Base-by-base conservation (phyloP, 139 green algal species). In the Marvania coccoides region DNA sequence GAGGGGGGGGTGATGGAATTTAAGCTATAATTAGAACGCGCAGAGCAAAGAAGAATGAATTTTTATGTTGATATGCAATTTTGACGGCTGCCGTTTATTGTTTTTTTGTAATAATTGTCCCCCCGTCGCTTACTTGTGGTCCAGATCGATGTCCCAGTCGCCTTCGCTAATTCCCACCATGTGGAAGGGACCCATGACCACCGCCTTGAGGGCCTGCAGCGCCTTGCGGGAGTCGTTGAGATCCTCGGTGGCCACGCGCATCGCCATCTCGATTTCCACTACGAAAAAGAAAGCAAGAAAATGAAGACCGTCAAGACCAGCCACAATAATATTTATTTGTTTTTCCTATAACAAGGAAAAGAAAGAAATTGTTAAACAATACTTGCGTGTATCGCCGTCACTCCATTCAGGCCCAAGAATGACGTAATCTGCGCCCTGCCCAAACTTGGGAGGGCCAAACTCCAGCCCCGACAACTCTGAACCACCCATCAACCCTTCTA, bases 161-260 rank as follows among this genome's bases (percentile, higher is more conserved):
- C 23, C 66, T 10, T 81, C 23, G 15, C 70, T 76, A 3, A 82
- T 55, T 12, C 71, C 75, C 14, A 66, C 75, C 65, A 81, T 77
- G n/a, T 76, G 37, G 19, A 73, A 45, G 0, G 75, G 75, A 1
- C 75, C 75, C 45, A 80, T 70, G 60, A 80, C 47, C 12, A 78
- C 15, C 0, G 71, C 59, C 46, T 58, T 70, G 26, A 65, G 30
- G 15, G 4, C n/a, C 6, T 39, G 47, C 24, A 73, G 55, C 57
- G 65, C 47, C 5, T 29, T 33, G 2, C 67, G 56, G 3, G 0
- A 37, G 47, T 81, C 74, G 6, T 33, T 60, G 29, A 77, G 37
- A 14, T 19, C 29, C 65, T 80, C 58, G 3, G 47, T 30, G 1
- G 6, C 5, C 2, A 40, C 23, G 2, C 35, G 34, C 64, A 77